A percentile compares a stretch with the other conserved stretches of the same genome.
These are phyloP conservation scores for Ceratocystis cubensis DNA, from an alignment of 2,329 filamentous ascomycete species.

Conservation along the genomic window DNA sequence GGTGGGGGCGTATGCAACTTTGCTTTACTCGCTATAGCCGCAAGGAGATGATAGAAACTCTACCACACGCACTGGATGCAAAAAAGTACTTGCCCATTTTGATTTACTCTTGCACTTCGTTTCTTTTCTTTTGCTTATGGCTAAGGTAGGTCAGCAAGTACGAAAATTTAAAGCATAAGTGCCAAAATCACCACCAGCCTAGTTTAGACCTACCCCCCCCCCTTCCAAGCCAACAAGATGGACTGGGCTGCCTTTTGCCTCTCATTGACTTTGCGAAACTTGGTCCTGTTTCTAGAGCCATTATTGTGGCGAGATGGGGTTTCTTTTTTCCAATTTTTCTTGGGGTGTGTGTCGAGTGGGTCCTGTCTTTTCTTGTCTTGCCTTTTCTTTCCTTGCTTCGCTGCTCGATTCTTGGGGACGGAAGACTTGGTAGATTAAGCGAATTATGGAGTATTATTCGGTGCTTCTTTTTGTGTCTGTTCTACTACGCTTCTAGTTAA, in stretches of 20 bases:
- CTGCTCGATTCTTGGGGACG: background rate
- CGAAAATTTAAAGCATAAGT: background rate
- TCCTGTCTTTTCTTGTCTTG: background rate
- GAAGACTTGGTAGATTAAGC: background rate
- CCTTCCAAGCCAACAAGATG: background rate
- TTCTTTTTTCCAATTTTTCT: background rate
- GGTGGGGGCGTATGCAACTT: constrained; percentile 1
- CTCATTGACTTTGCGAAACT: background rate
- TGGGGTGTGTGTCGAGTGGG: background rate
- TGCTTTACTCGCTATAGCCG: background rate
- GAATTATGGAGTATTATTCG: background rate
- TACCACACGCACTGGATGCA: background rate
- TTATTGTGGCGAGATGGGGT: background rate
- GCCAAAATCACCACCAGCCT: background rate
- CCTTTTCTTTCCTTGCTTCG: too few species aligned
- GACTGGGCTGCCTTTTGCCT: background rate
- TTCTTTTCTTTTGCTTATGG: background rate
- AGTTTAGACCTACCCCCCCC: background rate
- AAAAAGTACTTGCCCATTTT: background rate
- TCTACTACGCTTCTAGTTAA: background rate
- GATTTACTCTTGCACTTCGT: background rate
- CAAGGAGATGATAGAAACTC: background rate
- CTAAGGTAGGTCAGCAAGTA: background rate
- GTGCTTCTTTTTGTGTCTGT: constrained; percentile 1
- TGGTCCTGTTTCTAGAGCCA: constrained; percentile 2